Evolutionary conservation across 768 basidiomycete species (phyloP).

Genomic region (Boletus tomentosulus): DNA sequence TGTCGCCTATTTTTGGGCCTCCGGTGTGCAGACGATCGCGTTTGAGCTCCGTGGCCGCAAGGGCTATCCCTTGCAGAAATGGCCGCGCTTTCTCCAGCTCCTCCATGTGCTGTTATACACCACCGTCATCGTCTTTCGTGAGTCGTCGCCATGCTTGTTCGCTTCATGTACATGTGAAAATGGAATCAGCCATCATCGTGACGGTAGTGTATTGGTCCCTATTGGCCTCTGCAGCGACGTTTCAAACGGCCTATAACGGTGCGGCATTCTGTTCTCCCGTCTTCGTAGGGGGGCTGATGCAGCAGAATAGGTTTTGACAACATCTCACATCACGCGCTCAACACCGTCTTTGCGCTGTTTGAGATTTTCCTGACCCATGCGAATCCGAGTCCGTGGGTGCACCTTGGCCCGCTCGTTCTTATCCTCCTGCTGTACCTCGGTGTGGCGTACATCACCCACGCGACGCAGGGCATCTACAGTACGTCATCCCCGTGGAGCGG

Average conservation of each 20-base stretch:
- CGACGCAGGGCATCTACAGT: conserved; percentile 64
- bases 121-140: conserved; percentile 55
- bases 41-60: conserved; percentile 36
- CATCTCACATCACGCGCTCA: conserved; percentile 59
- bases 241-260: conserved; percentile 39
- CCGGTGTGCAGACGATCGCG: conserved; percentile 47
- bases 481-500: conserved; percentile 16
- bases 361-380: conserved; percentile 55
- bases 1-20: conserved; percentile 57
- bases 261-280: conserved; percentile 10
- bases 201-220: conserved; percentile 62
- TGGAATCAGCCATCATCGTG: conserved; percentile 53
- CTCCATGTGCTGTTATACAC: conserved; percentile 52
- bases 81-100: conserved; percentile 53
- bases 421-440: conserved; percentile 56
- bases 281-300: neutral
- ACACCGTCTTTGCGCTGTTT: conserved; percentile 50
- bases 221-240: conserved; percentile 41
- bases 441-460: conserved; percentile 56
- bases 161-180: neutral
- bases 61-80: conserved; percentile 54
- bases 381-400: conserved; percentile 49
- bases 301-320: conserved; percentile 47
- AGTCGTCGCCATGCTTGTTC: conserved; percentile 24
- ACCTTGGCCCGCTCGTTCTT: conserved; percentile 44